Conservation (phyloP, 768 basidiomycete genomes). For the Hemileccinum rubropunctum region DNA sequence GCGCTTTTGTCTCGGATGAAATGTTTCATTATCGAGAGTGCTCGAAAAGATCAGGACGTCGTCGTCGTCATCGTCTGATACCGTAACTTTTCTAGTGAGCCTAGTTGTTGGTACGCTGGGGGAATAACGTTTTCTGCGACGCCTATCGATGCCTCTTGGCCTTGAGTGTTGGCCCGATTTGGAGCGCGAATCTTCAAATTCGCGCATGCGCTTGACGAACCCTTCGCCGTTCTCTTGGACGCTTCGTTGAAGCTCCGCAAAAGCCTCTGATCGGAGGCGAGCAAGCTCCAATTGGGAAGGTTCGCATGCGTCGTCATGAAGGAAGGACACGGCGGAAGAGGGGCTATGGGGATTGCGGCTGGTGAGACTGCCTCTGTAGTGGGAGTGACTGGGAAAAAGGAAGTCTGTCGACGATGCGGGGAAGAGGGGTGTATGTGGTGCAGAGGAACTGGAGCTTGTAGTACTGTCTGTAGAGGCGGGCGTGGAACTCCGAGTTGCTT, state of each 20-base stretch:
- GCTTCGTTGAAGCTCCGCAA: conserved; percentile 61
- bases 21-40: conserved; percentile 22
- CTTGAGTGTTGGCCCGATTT: conserved; percentile 37
- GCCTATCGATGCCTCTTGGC: conserved; percentile 39
- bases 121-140: conserved; percentile 41
- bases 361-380: conserved; percentile 4
- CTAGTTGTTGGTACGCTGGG: conserved; percentile 19
- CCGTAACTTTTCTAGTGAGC: conserved; percentile 17
- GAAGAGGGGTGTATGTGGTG: conserved; percentile 37
- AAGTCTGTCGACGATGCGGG: conserved; percentile 52
- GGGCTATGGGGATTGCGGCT: conserved; percentile 16
- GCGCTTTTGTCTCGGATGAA: conserved; percentile 36
- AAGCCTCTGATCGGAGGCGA: conserved; percentile 58
- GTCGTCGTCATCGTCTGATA: conserved; percentile 45
- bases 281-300: conserved; percentile 33
- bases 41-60: conserved; percentile 54
- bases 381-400: conserved; percentile 33
- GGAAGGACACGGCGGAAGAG: conserved; percentile 20
- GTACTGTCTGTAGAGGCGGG: conserved; percentile 30
- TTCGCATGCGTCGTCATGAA: conserved; percentile 21
- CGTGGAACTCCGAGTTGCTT: conserved; percentile 28
- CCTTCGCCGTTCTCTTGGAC: conserved; percentile 65
- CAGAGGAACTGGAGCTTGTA: conserved; percentile 22
- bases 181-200: conserved; percentile 58
- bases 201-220: conserved; percentile 69